phyloP scores from a whole-genome alignment of 2,329 filamentous ascomycete species.

The Aspergillus unguis region DNA sequence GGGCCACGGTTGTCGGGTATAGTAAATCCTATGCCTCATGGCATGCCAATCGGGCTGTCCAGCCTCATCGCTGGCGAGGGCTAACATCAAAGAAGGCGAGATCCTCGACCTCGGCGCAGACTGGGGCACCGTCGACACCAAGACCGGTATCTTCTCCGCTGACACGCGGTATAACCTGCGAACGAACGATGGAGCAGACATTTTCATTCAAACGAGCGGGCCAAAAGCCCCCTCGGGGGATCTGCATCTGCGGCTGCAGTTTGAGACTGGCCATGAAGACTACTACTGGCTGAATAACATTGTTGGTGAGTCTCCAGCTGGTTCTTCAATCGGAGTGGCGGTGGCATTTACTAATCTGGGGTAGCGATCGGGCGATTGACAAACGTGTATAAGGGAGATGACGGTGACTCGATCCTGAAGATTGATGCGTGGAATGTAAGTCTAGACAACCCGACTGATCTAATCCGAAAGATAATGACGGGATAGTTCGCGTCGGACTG shows the following conservation, averaged over 20 bases:
- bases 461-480: neutral
- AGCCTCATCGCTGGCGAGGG: too few species aligned
- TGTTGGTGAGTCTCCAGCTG: slow-evolving; percentile 18
- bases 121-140: slow-evolving; percentile 24
- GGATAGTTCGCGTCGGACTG: slow-evolving; percentile 23
- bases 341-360: neutral
- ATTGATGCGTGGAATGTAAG: slow-evolving; percentile 31
- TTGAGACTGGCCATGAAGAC: slow-evolving; percentile 22
- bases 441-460: neutral
- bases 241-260: slow-evolving; percentile 23
- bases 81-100: slow-evolving; percentile 11
- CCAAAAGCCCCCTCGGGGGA: slow-evolving; percentile 19
- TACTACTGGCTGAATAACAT: slow-evolving; percentile 31
- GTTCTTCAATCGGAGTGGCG: neutral
- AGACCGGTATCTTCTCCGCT: slow-evolving; percentile 24
- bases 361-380: slow-evolving; percentile 24
- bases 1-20: slow-evolving; percentile 22
- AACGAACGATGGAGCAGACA: slow-evolving; percentile 24
- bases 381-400: slow-evolving; percentile 2
- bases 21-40: neutral
- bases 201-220: slow-evolving; percentile 23
- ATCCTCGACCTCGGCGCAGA: slow-evolving; percentile 27
- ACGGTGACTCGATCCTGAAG: slow-evolving; percentile 12
- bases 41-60: too few species aligned
- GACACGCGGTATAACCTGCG: slow-evolving; percentile 29